Evolutionary conservation across 2,329 filamentous ascomycete genomes (phyloP).

Genomic region (Epichloe hybrida): DNA sequence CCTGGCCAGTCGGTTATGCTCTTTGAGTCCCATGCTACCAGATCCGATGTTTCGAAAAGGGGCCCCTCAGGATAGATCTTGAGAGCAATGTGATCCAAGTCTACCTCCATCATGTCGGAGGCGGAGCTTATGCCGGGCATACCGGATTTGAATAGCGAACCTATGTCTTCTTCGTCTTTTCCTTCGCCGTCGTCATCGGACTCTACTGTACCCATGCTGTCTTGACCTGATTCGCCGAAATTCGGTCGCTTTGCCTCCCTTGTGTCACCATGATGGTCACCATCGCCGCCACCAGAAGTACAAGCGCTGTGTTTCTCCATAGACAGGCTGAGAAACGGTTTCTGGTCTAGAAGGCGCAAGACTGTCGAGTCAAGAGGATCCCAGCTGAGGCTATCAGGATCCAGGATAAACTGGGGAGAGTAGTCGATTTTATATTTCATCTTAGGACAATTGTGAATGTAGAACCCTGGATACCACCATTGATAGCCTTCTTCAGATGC

Average conservation of each 20-base stretch:
- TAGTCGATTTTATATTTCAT: conserved; percentile 81
- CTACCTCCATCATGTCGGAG: conserved; percentile 36
- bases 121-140: conserved; percentile 54
- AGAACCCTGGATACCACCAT: conserved; percentile 72
- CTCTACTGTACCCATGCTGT: not conserved
- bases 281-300: not conserved
- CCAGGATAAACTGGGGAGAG: conserved; percentile 58
- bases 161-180: conserved; percentile 11
- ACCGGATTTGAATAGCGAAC: conserved; percentile 41
- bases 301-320: conserved; percentile 15
- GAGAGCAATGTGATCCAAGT: conserved; percentile 47
- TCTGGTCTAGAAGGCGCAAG: conserved; percentile 35
- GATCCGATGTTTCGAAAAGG: conserved; percentile 33
- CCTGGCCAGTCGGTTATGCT: conserved; percentile 33
- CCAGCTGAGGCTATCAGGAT: conserved; percentile 53
- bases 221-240: conserved; percentile 2
- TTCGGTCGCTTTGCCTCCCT: not conserved
- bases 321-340: conserved; percentile 41
- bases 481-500: conserved; percentile 55
- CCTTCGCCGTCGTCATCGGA: conserved; percentile 7
- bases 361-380: conserved; percentile 40
- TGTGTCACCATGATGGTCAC: not conserved
- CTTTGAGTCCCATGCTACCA: conserved; percentile 46
- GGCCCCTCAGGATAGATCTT: conserved; percentile 26
- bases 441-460: conserved; percentile 69